These are phyloP conservation scores for Pseudomonodictys pantanalensis DNA, from an alignment of 495 filamentous ascomycete genomes.

Conservation along the genomic window DNA sequence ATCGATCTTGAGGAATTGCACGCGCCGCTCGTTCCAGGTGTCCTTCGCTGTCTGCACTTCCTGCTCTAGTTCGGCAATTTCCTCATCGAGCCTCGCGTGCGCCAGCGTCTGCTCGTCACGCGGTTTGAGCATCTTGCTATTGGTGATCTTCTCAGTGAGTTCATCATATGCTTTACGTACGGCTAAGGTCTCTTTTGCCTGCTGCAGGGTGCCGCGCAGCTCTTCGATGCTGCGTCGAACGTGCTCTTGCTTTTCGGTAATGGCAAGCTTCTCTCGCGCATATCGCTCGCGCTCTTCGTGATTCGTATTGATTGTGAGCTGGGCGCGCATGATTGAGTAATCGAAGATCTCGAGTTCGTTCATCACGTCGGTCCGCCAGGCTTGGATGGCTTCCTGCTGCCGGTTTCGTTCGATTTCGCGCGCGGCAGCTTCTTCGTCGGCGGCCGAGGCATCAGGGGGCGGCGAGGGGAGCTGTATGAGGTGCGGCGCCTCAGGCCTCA, in stretches of 20 bases:
- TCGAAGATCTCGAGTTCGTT: conserved; percentile 92
- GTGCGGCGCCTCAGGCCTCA: conserved; percentile 60
- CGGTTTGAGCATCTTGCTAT: conserved; percentile 71
- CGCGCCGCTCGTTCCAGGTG: conserved; percentile 81
- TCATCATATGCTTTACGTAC: conserved; percentile 84
- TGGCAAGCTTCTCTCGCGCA: conserved; percentile 71
- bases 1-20: conserved; percentile 87
- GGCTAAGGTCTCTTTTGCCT: conserved; percentile 70
- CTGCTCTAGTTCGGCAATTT: conserved; percentile 81
- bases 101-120: conserved; percentile 78
- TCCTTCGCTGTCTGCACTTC: conserved; percentile 77
- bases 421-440: conserved; percentile 43
- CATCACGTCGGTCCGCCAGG: conserved; percentile 74
- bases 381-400: conserved; percentile 52
- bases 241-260: conserved; percentile 67
- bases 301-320: conserved; percentile 82
- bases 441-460: conserved; percentile 60
- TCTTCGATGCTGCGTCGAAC: conserved; percentile 73
- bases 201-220: conserved; percentile 68
- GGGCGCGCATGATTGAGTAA: conserved; percentile 79
- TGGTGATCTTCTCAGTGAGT: conserved; percentile 80
- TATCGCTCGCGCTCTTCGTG: conserved; percentile 82
- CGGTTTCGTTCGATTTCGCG: conserved; percentile 46
- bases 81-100: conserved; percentile 74
- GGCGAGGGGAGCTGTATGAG: conserved; percentile 64